Evolutionary conservation across 129 eudicot genomes (phyloP).

Genomic region (Arctium lappa): DNA sequence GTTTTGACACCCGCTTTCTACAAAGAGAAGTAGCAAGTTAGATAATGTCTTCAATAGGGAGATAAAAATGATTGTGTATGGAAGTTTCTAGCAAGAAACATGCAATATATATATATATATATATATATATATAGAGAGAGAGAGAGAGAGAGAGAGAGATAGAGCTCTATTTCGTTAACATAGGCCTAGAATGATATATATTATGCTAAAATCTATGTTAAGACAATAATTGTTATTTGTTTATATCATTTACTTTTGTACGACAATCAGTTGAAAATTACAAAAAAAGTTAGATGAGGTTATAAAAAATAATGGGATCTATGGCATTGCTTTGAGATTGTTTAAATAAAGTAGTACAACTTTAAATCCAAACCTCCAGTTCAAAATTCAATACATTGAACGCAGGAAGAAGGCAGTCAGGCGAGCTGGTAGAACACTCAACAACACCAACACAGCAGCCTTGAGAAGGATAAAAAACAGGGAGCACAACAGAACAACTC

Average conservation of each 20-base stretch:
- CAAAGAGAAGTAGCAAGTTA: not conserved
- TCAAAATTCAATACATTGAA: not conserved
- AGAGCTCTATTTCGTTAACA: not conserved
- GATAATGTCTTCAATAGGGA: too few relatives aligned
- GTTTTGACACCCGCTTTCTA: not conserved
- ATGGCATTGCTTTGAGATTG: not conserved
- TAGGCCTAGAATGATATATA: not conserved
- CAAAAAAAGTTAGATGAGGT: not conserved
- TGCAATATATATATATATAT: too few relatives aligned
- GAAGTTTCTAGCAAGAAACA: too few relatives aligned
- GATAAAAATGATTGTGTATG: too few relatives aligned
- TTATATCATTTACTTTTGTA: too few relatives aligned
- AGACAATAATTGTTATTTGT: not conserved
- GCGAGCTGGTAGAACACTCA: not conserved
- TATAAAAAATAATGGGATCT: too few relatives aligned
- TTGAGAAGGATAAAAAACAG: not conserved
- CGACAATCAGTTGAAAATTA: too few relatives aligned
- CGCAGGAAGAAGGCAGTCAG: not conserved
- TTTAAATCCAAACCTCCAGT: not conserved
- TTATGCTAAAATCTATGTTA: too few relatives aligned
- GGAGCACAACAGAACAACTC: not conserved
- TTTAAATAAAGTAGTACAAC: too few relatives aligned
- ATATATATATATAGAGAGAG: too few relatives aligned
- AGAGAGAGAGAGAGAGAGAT: too few relatives aligned
- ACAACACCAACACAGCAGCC: slow-evolving; percentile 16